Percentiles rank a stretch among this genome's conserved stretches.
Evolutionary conservation across 495 filamentous ascomycete species (phyloP).

Genomic region (Daldinia grandis): DNA sequence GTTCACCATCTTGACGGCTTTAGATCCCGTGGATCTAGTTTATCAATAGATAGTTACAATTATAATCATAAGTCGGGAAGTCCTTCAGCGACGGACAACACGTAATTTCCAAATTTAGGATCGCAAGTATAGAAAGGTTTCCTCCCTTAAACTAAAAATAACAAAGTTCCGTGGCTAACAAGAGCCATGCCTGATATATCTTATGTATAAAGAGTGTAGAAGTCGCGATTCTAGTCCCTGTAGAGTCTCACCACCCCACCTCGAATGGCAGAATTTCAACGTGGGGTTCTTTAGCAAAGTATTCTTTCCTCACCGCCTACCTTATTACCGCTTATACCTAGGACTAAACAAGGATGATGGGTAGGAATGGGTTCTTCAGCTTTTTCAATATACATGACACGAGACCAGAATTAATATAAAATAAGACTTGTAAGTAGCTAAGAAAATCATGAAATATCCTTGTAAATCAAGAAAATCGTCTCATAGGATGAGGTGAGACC

Average conservation of each 20-base stretch:
- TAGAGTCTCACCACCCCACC: constrained; percentile 30
- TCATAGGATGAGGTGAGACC: no score
- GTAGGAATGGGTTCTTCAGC: no score
- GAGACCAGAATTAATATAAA: no score
- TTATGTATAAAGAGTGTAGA: not conserved
- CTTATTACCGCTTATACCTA: not conserved
- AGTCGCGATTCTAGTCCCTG: constrained; percentile 6
- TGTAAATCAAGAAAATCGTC: no score
- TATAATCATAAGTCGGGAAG: not conserved
- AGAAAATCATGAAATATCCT: no score
- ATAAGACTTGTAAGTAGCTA: no score
- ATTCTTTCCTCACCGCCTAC: constrained; percentile 35
- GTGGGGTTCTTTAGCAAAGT: constrained; percentile 37
- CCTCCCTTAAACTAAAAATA: not conserved
- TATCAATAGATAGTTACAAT: not conserved
- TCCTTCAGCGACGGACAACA: not conserved
- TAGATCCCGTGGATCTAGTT: constrained; percentile 10
- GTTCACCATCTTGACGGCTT: constrained; percentile 88
- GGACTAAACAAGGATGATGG: no score
- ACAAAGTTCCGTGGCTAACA: not conserved
- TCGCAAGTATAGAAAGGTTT: not conserved
- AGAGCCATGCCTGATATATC: not conserved
- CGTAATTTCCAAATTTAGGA: not conserved
- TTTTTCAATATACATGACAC: no score
- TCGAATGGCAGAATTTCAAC: constrained; percentile 40